phyloP scores from a whole-genome alignment of 2,329 filamentous ascomycete species.

The Aspergillus aculeatus region DNA sequence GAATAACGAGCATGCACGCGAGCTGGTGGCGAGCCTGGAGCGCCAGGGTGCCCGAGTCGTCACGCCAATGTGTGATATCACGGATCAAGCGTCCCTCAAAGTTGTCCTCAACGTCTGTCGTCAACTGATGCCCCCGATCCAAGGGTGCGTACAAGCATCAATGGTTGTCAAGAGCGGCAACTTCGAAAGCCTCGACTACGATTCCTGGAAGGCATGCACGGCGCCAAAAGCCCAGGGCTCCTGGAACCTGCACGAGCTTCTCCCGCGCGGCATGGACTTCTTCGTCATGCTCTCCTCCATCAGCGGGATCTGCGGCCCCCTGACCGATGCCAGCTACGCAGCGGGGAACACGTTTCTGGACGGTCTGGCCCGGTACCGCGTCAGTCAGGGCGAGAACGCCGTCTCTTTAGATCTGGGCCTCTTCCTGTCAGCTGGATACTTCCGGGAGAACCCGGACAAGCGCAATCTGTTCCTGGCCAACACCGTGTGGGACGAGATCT shows the following conservation, averaged over 20 bases:
- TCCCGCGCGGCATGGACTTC: conserved; percentile 36
- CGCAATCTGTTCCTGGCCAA: neutral
- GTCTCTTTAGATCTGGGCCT: conserved; percentile 22
- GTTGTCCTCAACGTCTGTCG: neutral
- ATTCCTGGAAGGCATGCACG: neutral
- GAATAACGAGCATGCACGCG: neutral
- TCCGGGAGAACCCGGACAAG: conserved; percentile 14
- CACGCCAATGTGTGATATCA: conserved; percentile 10
- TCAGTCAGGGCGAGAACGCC: conserved; percentile 12
- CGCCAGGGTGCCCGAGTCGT: neutral
- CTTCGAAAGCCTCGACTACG: conserved; percentile 31
- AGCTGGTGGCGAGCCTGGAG: conserved; percentile 5
- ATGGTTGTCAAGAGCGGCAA: conserved; percentile 16
- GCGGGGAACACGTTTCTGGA: conserved; percentile 39
- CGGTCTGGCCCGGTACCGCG: conserved; percentile 29
- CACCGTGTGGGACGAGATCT: conserved; percentile 15
- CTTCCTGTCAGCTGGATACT: conserved; percentile 28
- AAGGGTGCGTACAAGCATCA: conserved; percentile 11
- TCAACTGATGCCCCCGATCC: conserved; percentile 9
- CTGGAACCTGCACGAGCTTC: conserved; percentile 32
- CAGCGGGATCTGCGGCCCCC: conserved; percentile 43
- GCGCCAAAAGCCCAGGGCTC: conserved; percentile 22
- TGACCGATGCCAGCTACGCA: conserved; percentile 43
- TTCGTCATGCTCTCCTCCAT: conserved; percentile 41
- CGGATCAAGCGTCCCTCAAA: neutral